These are phyloP conservation scores for Wallemia mellicola DNA, from an alignment of 1,284 basidiomycete genomes.

Conservation along the genomic window DNA sequence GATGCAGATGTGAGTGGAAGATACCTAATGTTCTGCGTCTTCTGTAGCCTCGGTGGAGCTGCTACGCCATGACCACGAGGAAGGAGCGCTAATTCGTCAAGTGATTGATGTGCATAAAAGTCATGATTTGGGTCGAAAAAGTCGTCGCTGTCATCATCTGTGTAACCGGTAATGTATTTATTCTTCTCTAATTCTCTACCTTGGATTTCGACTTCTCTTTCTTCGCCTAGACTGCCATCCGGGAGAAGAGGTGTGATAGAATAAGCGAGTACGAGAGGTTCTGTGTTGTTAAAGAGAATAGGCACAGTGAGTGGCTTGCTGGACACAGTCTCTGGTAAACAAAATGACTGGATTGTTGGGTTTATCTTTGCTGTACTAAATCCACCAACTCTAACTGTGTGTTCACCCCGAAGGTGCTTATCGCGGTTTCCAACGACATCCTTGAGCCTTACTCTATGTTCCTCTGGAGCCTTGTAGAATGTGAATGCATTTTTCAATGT, in stretches of 20 bases:
- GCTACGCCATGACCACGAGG: slow-evolving; percentile 6
- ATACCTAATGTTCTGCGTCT: slow-evolving; percentile 39
- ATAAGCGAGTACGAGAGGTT: slow-evolving; percentile 41
- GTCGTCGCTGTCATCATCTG: slow-evolving; percentile 6
- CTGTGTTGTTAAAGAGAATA: slow-evolving; percentile 66
- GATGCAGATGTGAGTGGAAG: slow-evolving; percentile 38
- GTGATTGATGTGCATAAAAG: slow-evolving; percentile 12
- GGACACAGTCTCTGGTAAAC: slow-evolving; percentile 24
- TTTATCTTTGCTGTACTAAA: slow-evolving; percentile 46
- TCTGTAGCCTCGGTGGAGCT: slow-evolving; percentile 23
- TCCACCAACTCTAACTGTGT: neutral
- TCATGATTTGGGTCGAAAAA: slow-evolving; percentile 19
- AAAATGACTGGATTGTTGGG: slow-evolving; percentile 34
- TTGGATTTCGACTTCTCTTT: neutral
- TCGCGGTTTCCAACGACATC: neutral
- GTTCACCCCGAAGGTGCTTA: neutral
- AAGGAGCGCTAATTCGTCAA: slow-evolving; percentile 11
- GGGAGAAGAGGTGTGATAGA: slow-evolving; percentile 38
- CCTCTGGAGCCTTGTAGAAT: slow-evolving; percentile 56
- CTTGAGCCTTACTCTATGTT: slow-evolving; percentile 5
- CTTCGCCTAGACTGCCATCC: slow-evolving; percentile 2
- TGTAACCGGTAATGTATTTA: slow-evolving; percentile 14
- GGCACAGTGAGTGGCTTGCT: slow-evolving; percentile 34
- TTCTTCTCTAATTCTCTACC: slow-evolving; percentile 1
- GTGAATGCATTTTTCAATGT: slow-evolving; percentile 25